Evolutionary conservation across 441 rosid species (phyloP).

Genomic region (Erodium moschatum): DNA sequence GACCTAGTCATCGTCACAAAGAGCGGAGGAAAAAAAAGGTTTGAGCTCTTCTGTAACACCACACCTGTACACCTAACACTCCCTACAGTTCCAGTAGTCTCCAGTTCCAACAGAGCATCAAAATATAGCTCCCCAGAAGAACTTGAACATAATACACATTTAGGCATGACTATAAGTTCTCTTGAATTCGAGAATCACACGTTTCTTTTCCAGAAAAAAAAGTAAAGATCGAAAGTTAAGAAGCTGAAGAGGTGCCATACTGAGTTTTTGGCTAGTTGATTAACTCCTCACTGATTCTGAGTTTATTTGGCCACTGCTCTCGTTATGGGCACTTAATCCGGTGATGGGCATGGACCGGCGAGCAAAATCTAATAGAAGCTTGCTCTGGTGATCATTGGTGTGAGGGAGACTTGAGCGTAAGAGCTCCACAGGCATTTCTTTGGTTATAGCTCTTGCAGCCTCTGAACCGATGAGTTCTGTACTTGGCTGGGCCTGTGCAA

Average conservation of each 20-base stretch:
- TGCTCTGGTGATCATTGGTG: conserved; percentile 1
- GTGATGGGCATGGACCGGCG: conserved; percentile 11
- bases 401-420: not conserved
- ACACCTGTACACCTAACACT: no score
- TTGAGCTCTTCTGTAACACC: conserved; percentile 6
- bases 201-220: conserved; percentile 7
- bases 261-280: not conserved
- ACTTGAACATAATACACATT: conserved; percentile 38
- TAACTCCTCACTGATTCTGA: conserved; percentile 67
- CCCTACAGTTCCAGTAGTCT: not conserved
- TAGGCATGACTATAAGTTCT: not conserved
- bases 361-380: not conserved
- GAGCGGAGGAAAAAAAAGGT: not conserved
- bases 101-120: not conserved
- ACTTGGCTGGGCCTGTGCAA: not conserved
- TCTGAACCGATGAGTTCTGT: not conserved
- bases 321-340: conserved; percentile 36
- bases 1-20: not conserved
- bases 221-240: conserved; percentile 2
- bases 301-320: conserved; percentile 37
- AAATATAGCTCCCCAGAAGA: no score
- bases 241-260: conserved; percentile 8
- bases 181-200: conserved; percentile 18
- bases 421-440: conserved; percentile 2
- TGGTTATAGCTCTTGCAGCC: not conserved